Base-by-base conservation (phyloP, 2,329 filamentous ascomycete genomes). In the Aspergillus amoenus region DNA sequence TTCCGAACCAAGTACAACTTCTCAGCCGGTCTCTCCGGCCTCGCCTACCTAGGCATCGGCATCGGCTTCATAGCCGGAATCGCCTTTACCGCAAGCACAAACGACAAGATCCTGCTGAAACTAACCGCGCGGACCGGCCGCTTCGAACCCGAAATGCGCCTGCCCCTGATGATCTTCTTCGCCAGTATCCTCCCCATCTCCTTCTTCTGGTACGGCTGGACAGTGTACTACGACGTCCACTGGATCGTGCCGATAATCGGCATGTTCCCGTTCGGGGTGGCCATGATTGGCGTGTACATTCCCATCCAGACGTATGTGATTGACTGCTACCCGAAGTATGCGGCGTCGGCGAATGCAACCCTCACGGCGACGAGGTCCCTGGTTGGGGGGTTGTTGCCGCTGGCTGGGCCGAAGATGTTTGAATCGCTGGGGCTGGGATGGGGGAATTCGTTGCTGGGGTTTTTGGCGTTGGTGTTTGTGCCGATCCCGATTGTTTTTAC, bases 231-330 rank as follows among this genome's bases (percentile, higher is more conserved):
- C 34, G 66, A 76, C 1, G 71, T 76, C 0, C 82, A 84, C 63
- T 87, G 83, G 82, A 82, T 87, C 44, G 74, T 85, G 5, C 84
- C 84, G 0, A 84, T 87, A 57, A 76, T 87, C 39, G 85, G 84
- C 1, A 81, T 83, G 2, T 74, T 76, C 0, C 74, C 85, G 3
- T 81, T 85, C n/a, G 81, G 82, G 0, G 70, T 79, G 0, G 84
- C 83, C 0, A 79, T 83, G 52, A 81, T 86, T 43, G 75, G 83
- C 0, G 76, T 79, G 0, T 88, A 86, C 60, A 68, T 73, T 67
- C 82, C 82, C 32, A 79, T 83, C 42, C 82, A 85, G 50, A 85
- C 83, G 13, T 88, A 88, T 62, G 75, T 87, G 8, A 81, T 88
- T 17, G 84, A 88, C 58, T 80, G 78, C 57, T 79, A 79, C 15